A percentile compares a stretch with the other conserved stretches of the same genome.
phyloP scores from a whole-genome alignment of 2,329 filamentous ascomycete genomes.

The Camillea tinctor region DNA sequence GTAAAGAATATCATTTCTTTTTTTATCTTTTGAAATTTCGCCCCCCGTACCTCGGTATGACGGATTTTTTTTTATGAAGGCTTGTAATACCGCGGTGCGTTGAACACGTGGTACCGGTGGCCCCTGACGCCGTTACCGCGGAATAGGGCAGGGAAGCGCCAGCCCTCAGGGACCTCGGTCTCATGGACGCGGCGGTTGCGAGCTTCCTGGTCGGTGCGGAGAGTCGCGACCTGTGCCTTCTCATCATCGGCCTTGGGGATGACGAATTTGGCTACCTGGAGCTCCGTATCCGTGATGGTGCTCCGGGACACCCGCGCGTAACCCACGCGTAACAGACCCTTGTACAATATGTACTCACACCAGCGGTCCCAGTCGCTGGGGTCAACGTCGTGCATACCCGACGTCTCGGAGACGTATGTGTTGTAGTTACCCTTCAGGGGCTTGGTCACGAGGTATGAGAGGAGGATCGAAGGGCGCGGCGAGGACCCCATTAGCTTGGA shows the following conservation, averaged over 20 bases:
- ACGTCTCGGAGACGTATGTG: conserved; percentile 81
- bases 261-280: conserved; percentile 94
- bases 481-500: conserved; percentile 84
- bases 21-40: background rate
- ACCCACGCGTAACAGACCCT: conserved; percentile 77
- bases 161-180: conserved; percentile 70
- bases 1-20: too few species aligned
- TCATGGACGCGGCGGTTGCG: conserved; percentile 63
- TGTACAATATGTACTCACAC: conserved; percentile 99
- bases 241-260: conserved; percentile 69
- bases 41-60: background rate
- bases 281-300: conserved; percentile 94
- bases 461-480: conserved; percentile 75
- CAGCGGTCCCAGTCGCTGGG: conserved; percentile 91
- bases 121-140: conserved; percentile 82
- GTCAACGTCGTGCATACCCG: conserved; percentile 95
- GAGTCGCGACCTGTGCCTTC: conserved; percentile 40
- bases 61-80: conserved; percentile 5
- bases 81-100: conserved; percentile 76
- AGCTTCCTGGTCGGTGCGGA: conserved; percentile 45
- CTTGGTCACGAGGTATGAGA: conserved; percentile 90
- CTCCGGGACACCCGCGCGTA: conserved; percentile 87
- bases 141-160: conserved; percentile 83
- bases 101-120: conserved; percentile 92
- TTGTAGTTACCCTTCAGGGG: conserved; percentile 95